These are phyloP conservation scores for Strigomonas culicis DNA, from an alignment of 208 protist species.

Conservation along the genomic window DNA sequence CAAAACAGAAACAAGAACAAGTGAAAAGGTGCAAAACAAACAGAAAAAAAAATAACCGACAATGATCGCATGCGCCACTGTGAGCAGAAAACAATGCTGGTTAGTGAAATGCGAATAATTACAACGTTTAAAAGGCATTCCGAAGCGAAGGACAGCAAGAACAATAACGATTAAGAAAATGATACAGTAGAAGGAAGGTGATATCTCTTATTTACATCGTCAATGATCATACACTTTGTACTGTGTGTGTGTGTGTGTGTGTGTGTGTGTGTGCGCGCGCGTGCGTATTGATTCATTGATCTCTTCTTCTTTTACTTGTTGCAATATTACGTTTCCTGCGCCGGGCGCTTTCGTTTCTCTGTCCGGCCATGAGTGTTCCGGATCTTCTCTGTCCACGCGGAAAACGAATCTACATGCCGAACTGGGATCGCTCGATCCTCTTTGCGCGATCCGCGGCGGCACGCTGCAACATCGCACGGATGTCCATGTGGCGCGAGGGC, in stretches of 20 bases:
- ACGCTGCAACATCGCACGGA: conserved; percentile 75
- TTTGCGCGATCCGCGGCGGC: conserved; percentile 67
- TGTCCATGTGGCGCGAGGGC: conserved; percentile 32
- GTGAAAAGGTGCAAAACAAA: conserved; percentile 1
- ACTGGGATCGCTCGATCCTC: conserved; percentile 18
- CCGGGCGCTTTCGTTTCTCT: neutral
- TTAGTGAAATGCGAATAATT: neutral
- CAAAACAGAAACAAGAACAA: conserved; percentile 6
- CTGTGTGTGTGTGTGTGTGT: conserved; percentile 10
- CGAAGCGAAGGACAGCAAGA: conserved; percentile 9
- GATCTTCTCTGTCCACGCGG: too few relatives aligned
- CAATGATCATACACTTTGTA: neutral
- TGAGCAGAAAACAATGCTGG: conserved; percentile 5
- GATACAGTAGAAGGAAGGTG: neutral
- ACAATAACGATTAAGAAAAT: conserved; percentile 7
- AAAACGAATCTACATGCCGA: conserved; percentile 1
- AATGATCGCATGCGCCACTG: neutral
- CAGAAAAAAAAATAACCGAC: neutral
- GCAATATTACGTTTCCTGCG: too few relatives aligned
- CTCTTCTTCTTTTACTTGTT: neutral
- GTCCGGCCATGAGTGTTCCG: neutral
- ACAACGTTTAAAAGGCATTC: neutral
- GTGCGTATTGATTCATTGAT: neutral
- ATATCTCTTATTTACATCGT: too few relatives aligned
- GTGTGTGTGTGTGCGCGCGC: neutral